These are phyloP conservation scores for Pyrus betulifolia DNA, from an alignment of 306 rosid genomes.

Conservation along the genomic window DNA sequence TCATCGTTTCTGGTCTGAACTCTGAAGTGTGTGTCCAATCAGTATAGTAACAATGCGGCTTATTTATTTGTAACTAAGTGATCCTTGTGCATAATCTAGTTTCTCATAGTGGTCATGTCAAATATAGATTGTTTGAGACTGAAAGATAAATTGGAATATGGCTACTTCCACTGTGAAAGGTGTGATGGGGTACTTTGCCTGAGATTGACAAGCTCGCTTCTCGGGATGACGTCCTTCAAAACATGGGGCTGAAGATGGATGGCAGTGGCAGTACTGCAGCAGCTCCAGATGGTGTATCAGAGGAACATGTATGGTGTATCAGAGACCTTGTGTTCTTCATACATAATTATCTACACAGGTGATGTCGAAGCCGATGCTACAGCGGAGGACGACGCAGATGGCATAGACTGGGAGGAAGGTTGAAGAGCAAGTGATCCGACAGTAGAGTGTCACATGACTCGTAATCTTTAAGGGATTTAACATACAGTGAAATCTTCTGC, in stretches of 20 bases:
- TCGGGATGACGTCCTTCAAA: no score
- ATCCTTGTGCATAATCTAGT: no score
- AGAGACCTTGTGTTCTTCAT: not conserved
- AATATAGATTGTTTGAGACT: no score
- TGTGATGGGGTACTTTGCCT: no score
- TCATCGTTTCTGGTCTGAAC: no score
- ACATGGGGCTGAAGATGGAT: conserved; percentile 38
- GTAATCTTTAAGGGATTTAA: not conserved
- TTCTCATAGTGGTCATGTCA: no score
- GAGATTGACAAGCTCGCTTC: no score
- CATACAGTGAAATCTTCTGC: not conserved
- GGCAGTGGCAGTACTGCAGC: conserved; percentile 39
- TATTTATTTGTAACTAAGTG: no score
- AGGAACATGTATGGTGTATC: not conserved
- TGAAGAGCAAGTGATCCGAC: conserved; percentile 15
- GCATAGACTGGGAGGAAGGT: conserved; percentile 91
- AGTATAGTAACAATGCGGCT: no score
- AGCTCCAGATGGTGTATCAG: conserved; percentile 20
- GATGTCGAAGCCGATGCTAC: conserved; percentile 59
- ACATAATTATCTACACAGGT: conserved; percentile 23
- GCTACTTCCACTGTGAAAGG: no score
- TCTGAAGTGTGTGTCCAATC: no score
- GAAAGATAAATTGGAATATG: no score
- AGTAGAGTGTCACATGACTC: not conserved
- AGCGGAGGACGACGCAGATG: conserved; percentile 42